phyloP scores from a whole-genome alignment of 345 rosid genomes.

The Syzygium aqueum region DNA sequence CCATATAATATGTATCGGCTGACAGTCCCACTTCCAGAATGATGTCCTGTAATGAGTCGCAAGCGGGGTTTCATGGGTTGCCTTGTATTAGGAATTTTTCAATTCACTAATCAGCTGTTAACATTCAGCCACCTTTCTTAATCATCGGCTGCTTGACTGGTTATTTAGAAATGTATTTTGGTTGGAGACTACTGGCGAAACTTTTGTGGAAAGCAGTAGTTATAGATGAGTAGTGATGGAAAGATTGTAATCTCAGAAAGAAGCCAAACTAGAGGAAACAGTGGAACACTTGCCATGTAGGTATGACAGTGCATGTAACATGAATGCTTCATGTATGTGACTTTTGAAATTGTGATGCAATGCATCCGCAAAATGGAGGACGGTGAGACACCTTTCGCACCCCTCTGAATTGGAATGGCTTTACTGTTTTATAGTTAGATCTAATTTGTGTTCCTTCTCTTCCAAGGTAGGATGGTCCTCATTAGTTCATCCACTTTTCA shows the following conservation, averaged over 20 bases:
- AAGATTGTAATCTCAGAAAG: not conserved
- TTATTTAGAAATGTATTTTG: not conserved
- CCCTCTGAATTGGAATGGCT: not conserved
- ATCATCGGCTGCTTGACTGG: not conserved
- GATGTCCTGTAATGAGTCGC: not conserved
- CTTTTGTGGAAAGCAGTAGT: not conserved
- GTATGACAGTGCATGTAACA: not conserved
- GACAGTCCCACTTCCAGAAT: not conserved
- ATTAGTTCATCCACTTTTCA: not conserved
- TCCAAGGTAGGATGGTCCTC: not conserved
- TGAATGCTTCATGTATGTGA: not conserved
- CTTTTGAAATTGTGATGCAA: not conserved
- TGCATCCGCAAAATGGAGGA: not conserved
- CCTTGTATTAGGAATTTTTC: not conserved
- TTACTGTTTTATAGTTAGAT: not conserved
- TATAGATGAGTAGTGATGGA: not conserved
- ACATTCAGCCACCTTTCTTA: not conserved
- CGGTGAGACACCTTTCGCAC: not conserved
- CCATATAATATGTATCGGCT: not conserved
- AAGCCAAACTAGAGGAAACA: not conserved
- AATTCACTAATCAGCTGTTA: not conserved
- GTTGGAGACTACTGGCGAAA: not conserved
- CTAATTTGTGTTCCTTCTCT: not conserved
- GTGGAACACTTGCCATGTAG: not conserved
- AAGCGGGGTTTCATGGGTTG: too few species aligned